Conservation (phyloP, 768 basidiomycete species). For the Boletus huronensis region DNA sequence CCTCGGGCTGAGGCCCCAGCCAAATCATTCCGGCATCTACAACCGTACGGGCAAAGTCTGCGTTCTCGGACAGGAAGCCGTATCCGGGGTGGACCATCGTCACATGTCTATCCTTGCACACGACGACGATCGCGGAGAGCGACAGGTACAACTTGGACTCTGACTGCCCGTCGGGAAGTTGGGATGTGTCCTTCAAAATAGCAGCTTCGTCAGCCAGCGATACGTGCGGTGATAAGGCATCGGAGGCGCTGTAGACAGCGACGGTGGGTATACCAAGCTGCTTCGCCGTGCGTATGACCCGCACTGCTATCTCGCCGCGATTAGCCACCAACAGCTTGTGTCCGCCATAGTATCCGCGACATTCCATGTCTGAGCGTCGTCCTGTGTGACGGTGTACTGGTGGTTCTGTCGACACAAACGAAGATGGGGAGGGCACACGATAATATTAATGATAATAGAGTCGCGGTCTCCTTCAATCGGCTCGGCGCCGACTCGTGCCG, state of each 20-base stretch:
- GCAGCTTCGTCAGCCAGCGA: conserved; percentile 49
- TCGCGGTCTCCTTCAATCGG: not conserved
- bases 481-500: too few species aligned
- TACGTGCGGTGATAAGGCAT: conserved; percentile 58
- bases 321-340: conserved; percentile 65
- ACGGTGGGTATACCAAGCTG: conserved; percentile 49
- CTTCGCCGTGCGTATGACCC: conserved; percentile 56
- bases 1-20: conserved; percentile 51
- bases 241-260: conserved; percentile 57
- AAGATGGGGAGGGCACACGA: not conserved
- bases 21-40: conserved; percentile 49
- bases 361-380: conserved; percentile 5
- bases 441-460: not conserved
- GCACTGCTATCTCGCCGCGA: conserved; percentile 68
- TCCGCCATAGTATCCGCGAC: conserved; percentile 14
- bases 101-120: conserved; percentile 39
- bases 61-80: conserved; percentile 65
- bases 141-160: conserved; percentile 48
- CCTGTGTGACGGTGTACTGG: not conserved
- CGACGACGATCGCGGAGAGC: conserved; percentile 35
- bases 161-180: conserved; percentile 14
- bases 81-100: conserved; percentile 63
- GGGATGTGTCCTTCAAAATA: conserved; percentile 28
- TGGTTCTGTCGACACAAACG: not conserved
- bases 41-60: conserved; percentile 48